phyloP scores from a whole-genome alignment of 768 basidiomycete species.

The Agrocybe chaxingu region DNA sequence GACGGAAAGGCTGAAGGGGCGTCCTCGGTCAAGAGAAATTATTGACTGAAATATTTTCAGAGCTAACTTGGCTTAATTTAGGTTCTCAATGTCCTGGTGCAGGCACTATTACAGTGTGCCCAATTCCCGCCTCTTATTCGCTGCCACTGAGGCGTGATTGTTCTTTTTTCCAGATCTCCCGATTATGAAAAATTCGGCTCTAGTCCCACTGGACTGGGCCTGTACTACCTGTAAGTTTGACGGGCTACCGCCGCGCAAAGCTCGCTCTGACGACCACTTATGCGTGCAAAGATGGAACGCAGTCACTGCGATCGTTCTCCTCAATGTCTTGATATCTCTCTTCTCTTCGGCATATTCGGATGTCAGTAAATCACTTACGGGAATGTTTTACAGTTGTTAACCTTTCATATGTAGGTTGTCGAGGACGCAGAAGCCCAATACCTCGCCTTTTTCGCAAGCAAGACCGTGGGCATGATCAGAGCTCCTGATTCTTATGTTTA shows the following conservation, averaged over 20 bases:
- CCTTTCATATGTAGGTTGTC: slow-evolving; percentile 48
- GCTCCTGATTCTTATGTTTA: slow-evolving; percentile 86
- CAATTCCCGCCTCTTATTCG: background rate
- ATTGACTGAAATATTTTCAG: too few species aligned
- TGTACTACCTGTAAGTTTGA: slow-evolving; percentile 74
- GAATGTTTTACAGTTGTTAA: background rate
- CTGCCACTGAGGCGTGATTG: background rate
- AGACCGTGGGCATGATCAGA: slow-evolving; percentile 81
- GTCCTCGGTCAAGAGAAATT: slow-evolving; percentile 33
- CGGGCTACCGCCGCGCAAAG: background rate
- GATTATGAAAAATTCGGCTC: slow-evolving; percentile 54
- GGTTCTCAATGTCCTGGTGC: slow-evolving; percentile 43
- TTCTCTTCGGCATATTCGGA: slow-evolving; percentile 92
- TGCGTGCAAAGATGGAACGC: slow-evolving; percentile 68
- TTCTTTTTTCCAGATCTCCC: slow-evolving; percentile 44
- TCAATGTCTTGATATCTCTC: slow-evolving; percentile 94
- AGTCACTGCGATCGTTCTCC: slow-evolving; percentile 75
- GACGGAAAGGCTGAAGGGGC: slow-evolving; percentile 69
- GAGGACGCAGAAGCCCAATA: slow-evolving; percentile 89
- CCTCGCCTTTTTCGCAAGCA: slow-evolving; percentile 85
- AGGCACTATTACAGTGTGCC: slow-evolving; percentile 77
- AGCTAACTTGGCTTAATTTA: background rate
- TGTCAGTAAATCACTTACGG: slow-evolving; percentile 36
- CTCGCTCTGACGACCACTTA: background rate
- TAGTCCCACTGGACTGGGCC: slow-evolving; percentile 55